A percentile compares a stretch with the other conserved stretches of the same genome.
Evolutionary conservation across 768 basidiomycete species (phyloP).

Genomic region (Amyloporia xantha): DNA sequence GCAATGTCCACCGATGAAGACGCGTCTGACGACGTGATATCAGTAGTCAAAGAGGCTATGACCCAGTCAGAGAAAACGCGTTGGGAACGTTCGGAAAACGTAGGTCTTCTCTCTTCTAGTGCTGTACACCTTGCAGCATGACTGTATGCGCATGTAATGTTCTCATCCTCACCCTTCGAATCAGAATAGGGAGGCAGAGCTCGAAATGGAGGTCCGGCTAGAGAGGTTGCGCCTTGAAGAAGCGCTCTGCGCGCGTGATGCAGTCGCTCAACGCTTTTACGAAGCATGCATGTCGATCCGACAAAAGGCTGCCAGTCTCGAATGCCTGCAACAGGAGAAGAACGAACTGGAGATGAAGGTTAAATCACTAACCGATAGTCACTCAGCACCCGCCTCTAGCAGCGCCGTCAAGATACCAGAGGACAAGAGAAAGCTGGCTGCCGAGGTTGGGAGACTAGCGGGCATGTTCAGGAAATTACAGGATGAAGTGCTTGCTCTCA

Average conservation of each 20-base stretch:
- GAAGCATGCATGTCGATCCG: slow-evolving; percentile 54
- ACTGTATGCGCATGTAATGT: background rate
- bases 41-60: background rate
- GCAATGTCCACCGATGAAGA: background rate
- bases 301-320: slow-evolving; percentile 50
- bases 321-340: slow-evolving; percentile 34
- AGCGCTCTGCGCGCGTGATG: slow-evolving; percentile 58
- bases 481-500: background rate
- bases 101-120: background rate
- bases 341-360: slow-evolving; percentile 28
- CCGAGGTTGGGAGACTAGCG: slow-evolving; percentile 1
- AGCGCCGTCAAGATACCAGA: background rate
- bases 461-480: background rate
- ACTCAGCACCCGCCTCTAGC: background rate
- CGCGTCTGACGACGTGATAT: background rate
- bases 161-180: background rate
- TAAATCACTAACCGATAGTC: slow-evolving; percentile 2
- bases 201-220: background rate
- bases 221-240: slow-evolving; percentile 34
- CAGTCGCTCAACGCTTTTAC: slow-evolving; percentile 48
- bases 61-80: background rate
- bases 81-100: background rate
- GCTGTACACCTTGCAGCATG: background rate
- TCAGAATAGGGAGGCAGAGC: background rate
- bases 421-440: background rate